Evolutionary conservation across 768 basidiomycete species (phyloP).

Genomic region (Lentinula sp.): DNA sequence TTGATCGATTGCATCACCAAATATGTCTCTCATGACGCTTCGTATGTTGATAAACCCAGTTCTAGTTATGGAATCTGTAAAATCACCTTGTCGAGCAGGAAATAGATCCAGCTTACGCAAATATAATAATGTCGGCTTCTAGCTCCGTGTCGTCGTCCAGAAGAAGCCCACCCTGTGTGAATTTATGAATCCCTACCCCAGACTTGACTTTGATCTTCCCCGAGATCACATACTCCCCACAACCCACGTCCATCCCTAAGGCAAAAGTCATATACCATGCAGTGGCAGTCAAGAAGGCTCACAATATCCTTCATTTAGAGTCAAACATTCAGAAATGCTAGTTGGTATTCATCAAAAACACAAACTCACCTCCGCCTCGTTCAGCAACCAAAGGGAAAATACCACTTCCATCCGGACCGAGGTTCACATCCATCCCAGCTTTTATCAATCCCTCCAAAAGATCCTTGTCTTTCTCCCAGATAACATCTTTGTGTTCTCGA

Average conservation of each 20-base stretch:
- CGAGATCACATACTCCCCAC: conserved; percentile 42
- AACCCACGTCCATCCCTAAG: conserved; percentile 39
- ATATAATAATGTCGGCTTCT: conserved; percentile 39
- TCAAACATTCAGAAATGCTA: background rate
- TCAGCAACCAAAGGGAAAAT: conserved; percentile 20
- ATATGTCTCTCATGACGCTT: conserved; percentile 14
- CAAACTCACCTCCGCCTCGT: conserved; percentile 24
- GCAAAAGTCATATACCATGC: background rate
- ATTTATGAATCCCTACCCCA: conserved; percentile 34
- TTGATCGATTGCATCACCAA: conserved; percentile 20
- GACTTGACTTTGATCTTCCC: conserved; percentile 57
- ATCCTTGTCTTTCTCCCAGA: conserved; percentile 21
- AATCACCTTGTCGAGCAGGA: background rate
- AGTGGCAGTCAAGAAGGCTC: background rate
- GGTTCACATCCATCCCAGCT: conserved; percentile 29
- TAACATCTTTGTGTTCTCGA: conserved; percentile 2
- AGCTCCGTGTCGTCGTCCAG: conserved; percentile 33
- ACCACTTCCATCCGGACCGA: conserved; percentile 28
- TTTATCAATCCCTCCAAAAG: conserved; percentile 27
- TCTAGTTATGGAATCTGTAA: background rate
- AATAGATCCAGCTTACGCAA: conserved; percentile 24
- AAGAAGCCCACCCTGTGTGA: conserved; percentile 25
- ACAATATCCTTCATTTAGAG: conserved; percentile 7
- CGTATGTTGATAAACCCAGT: conserved; percentile 22
- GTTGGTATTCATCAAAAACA: background rate